Evolutionary conservation across 2,329 filamentous ascomycete species (phyloP).

Genomic region (Diatrype stigma): DNA sequence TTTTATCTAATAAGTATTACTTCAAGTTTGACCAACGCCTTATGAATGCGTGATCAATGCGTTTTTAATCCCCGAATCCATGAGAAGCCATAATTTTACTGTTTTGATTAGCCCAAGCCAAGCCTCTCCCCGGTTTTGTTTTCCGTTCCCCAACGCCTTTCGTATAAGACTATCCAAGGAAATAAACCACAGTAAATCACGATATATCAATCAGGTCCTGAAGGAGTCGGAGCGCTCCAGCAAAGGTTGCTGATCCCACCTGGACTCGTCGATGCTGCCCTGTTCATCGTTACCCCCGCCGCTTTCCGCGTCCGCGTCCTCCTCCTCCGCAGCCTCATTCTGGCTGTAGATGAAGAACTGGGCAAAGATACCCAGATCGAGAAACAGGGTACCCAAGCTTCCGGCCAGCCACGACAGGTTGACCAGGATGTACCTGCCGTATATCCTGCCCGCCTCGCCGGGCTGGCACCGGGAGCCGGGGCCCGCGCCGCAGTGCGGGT

Average conservation of each 20-base stretch:
- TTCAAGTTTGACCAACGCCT: too few species aligned
- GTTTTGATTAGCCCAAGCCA: not conserved
- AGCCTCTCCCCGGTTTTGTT: not conserved
- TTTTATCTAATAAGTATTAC: too few species aligned
- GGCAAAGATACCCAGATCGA: constrained; percentile 82
- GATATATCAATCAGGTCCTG: not conserved
- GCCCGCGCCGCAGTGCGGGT: constrained; percentile 71
- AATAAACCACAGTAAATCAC: not conserved
- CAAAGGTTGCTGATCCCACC: constrained; percentile 27
- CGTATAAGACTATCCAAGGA: not conserved
- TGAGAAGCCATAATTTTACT: too few species aligned
- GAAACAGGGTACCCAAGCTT: constrained; percentile 77
- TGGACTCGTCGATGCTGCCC: constrained; percentile 14
- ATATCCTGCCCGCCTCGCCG: constrained; percentile 64
- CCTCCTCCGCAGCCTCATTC: constrained; percentile 29
- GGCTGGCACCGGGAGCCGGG: constrained; percentile 49
- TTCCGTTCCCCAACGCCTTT: not conserved
- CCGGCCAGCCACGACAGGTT: constrained; percentile 90
- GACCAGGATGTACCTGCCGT: constrained; percentile 78
- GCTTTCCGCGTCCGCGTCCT: constrained; percentile 20
- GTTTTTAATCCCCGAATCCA: too few species aligned
- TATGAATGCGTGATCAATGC: too few species aligned
- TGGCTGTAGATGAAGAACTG: constrained; percentile 85
- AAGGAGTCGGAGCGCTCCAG: constrained; percentile 23
- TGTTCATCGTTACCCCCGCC: constrained; percentile 27